Conservation (phyloP, 202 grass and related monocot genomes). For the Sporobolus alterniflorus region DNA sequence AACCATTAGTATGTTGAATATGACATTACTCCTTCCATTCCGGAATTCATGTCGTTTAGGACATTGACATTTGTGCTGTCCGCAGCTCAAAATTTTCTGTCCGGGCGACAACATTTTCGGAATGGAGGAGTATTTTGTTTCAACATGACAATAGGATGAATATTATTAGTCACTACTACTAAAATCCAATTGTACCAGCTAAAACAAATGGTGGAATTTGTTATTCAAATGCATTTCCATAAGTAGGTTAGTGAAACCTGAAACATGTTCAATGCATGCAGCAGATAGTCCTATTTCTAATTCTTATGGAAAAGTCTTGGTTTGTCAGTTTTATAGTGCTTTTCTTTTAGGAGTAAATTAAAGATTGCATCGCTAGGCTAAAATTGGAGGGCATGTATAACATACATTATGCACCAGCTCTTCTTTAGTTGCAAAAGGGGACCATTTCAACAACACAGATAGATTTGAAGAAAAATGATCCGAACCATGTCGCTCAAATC, state of each 20-base stretch:
- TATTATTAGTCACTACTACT: slow-evolving; percentile 3
- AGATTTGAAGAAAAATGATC: slow-evolving; percentile 76
- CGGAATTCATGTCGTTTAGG: too few species aligned
- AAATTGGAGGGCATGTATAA: slow-evolving; percentile 16
- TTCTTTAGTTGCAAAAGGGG: slow-evolving; percentile 78
- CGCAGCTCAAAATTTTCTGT: too few species aligned
- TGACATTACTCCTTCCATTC: too few species aligned
- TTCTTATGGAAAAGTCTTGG: too few species aligned
- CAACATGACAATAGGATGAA: too few species aligned
- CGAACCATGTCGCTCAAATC: slow-evolving; percentile 34
- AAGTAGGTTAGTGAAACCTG: neutral
- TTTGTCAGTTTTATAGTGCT: too few species aligned
- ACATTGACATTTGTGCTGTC: too few species aligned
- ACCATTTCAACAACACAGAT: slow-evolving; percentile 73
- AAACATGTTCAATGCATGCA: too few species aligned
- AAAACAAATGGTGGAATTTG: neutral
- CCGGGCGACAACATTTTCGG: too few species aligned
- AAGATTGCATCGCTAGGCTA: slow-evolving; percentile 4
- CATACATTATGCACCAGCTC: slow-evolving; percentile 73
- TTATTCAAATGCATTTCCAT: neutral
- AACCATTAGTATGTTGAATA: slow-evolving; percentile 30
- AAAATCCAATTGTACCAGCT: neutral
- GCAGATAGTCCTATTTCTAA: too few species aligned
- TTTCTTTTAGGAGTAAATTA: slow-evolving; percentile 9
- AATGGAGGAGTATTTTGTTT: too few species aligned